These are phyloP conservation scores for Mucor lusitanicus DNA, from an alignment of 371 early-diverging fungal genomes.

Conservation along the genomic window DNA sequence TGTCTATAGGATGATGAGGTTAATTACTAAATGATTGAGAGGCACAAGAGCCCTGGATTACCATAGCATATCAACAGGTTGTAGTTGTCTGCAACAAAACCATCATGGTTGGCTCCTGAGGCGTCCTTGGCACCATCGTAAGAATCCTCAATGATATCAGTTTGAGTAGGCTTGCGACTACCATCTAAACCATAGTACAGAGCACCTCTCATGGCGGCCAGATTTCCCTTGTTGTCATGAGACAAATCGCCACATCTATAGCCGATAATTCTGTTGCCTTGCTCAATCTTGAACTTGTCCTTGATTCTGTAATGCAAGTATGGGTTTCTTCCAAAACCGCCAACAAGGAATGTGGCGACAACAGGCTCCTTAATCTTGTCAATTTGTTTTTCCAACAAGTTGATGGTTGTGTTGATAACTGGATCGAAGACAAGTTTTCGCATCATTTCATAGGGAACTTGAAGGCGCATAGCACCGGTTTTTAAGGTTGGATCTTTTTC, in stretches of 20 bases:
- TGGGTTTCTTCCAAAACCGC: slow-evolving; percentile 17
- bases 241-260: not conserved
- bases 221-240: not conserved
- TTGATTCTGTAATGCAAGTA: slow-evolving; percentile 6
- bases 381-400: slow-evolving; percentile 12
- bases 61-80: not conserved
- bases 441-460: not conserved
- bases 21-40: not conserved
- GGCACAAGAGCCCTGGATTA: not conserved
- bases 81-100: not conserved
- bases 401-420: slow-evolving; percentile 6
- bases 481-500: not conserved
- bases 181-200: slow-evolving; percentile 7
- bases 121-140: not conserved
- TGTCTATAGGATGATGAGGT: not conserved
- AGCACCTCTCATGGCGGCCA: slow-evolving; percentile 14
- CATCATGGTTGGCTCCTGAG: not conserved
- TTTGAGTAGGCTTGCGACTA: slow-evolving; percentile 4
- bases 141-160: not conserved
- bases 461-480: not conserved
- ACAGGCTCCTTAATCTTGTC: not conserved
- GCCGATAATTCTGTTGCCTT: too few species aligned
- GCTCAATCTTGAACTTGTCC: not conserved
- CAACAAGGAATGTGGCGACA: slow-evolving; percentile 11
- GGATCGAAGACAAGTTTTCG: slow-evolving; percentile 17